Conservation (phyloP, 2,329 filamentous ascomycete species). For the Fusarium protoensiforme region DNA sequence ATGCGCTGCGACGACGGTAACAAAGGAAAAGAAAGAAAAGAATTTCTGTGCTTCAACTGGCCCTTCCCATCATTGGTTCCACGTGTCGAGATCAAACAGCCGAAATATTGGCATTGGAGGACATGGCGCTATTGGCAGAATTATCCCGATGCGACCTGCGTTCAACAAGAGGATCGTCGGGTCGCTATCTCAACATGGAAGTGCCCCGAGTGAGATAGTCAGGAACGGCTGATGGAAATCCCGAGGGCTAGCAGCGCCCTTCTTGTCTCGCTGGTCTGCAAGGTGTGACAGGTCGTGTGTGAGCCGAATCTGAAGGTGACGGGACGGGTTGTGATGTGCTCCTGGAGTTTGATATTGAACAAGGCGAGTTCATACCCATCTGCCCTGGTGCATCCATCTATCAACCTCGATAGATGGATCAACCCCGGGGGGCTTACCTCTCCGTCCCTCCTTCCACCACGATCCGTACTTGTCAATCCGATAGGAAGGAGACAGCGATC, state of each 20-base stretch:
- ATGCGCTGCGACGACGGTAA: neutral
- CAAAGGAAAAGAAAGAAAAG: neutral
- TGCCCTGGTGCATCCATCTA: neutral
- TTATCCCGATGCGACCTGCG: slow-evolving; percentile 34
- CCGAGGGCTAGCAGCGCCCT: slow-evolving; percentile 21
- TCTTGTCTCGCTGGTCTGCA: neutral
- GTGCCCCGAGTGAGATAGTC: slow-evolving; percentile 34
- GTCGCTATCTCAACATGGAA: slow-evolving; percentile 37
- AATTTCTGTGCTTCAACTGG: neutral
- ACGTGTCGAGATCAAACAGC: slow-evolving; percentile 13
- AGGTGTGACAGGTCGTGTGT: neutral
- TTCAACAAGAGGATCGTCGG: slow-evolving; percentile 35
- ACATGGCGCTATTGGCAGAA: slow-evolving; percentile 35
- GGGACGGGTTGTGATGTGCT: neutral
- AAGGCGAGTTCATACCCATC: neutral
- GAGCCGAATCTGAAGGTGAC: neutral
- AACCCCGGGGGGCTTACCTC: neutral
- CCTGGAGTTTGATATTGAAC: neutral
- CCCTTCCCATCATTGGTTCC: slow-evolving; percentile 14
- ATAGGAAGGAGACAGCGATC: slow-evolving; percentile 8
- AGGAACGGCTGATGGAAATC: slow-evolving; percentile 38
- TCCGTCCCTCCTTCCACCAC: slow-evolving; percentile 1
- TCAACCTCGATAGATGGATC: neutral
- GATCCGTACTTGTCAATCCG: neutral
- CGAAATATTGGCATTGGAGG: slow-evolving; percentile 24